Evolutionary conservation across 169 alveolate genomes (phyloP).

Genomic region (Plasmodium knowlesi): DNA sequence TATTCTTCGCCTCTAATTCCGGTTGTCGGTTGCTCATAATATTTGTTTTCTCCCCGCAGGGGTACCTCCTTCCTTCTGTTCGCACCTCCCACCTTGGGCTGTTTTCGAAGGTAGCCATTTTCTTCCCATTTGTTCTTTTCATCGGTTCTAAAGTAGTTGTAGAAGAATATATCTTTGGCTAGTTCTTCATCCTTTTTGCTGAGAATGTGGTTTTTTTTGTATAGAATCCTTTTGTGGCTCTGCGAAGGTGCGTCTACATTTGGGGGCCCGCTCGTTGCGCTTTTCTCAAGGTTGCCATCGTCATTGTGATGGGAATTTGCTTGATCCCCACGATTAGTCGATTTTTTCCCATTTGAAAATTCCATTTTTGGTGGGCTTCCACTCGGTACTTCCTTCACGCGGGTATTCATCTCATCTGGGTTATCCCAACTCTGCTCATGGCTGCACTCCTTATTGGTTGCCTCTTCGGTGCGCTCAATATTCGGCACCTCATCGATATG

Average conservation of each 20-base stretch:
- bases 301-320: neutral
- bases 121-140: conserved; percentile 1
- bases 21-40: neutral
- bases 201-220: neutral
- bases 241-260: neutral
- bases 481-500: neutral
- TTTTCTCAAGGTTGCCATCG: neutral
- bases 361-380: neutral
- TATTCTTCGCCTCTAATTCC: neutral
- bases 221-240: neutral
- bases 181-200: conserved; percentile 32
- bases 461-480: neutral
- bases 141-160: conserved; percentile 7
- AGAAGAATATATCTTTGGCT: conserved; percentile 8
- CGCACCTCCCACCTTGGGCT: neutral
- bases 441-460: neutral
- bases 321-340: neutral
- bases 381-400: neutral
- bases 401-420: neutral
- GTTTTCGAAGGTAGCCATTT: conserved; percentile 4
- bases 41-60: neutral
- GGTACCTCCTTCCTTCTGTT: neutral
- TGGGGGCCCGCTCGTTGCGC: neutral
- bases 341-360: neutral
- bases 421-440: neutral